A percentile compares a stretch with the other conserved stretches of the same genome.
Conservation (phyloP, 192 early-diverging fungal genomes). For the Entophlyctis luteolus region DNA sequence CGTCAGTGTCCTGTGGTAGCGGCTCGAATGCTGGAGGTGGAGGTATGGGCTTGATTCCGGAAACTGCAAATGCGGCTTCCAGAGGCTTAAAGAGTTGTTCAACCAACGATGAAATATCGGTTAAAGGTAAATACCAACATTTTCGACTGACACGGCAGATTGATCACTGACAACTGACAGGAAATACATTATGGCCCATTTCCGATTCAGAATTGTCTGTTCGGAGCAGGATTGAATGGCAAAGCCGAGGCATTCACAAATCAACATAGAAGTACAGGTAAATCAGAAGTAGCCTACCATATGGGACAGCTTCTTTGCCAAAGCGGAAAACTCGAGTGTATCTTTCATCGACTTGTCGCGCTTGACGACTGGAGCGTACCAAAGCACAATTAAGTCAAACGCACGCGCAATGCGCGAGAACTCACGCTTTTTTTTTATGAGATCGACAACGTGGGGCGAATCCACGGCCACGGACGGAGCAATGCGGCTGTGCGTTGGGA, state of each 20-base stretch:
- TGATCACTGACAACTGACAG: not conserved
- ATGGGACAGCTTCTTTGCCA: conserved; percentile 51
- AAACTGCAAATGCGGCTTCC: conserved; percentile 4
- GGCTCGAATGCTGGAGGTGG: not conserved
- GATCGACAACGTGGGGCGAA: conserved; percentile 53
- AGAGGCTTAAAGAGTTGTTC: not conserved
- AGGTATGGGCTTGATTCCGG: conserved; percentile 7
- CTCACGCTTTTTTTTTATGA: conserved; percentile 66
- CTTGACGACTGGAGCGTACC: conserved; percentile 44
- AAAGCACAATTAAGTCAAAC: not conserved
- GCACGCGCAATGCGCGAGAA: not conserved
- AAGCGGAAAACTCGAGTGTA: conserved; percentile 57
- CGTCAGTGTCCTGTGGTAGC: not conserved
- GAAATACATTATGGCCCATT: conserved; percentile 11
- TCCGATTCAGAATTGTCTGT: conserved; percentile 18
- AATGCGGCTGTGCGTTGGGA: conserved; percentile 42
- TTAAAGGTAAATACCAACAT: too few relatives aligned
- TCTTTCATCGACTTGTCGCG: conserved; percentile 46
- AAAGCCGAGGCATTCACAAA: too few relatives aligned
- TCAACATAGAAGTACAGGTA: not conserved
- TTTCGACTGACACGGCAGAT: too few relatives aligned
- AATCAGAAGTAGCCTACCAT: conserved; percentile 31
- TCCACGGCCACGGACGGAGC: conserved; percentile 52
- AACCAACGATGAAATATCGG: not conserved
- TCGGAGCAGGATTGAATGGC: not conserved